Conservation (phyloP, 176 grass and related monocot genomes). For the Zea mays region Zm-B73-REFERENCE-NAM-5.0 NC_050099.1:161832501-161833000, state of each 20-base stretch:
- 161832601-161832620: neutral
- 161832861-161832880: neutral
- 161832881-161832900: slow-evolving; percentile 23
- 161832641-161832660: neutral
- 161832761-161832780: slow-evolving; percentile 21
- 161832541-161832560: slow-evolving; percentile 82
- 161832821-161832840: neutral
- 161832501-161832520: slow-evolving; percentile 88
- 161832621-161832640: neutral
- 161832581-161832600: slow-evolving; percentile 69
- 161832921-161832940: neutral
- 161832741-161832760: slow-evolving; percentile 39
- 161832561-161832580: slow-evolving; percentile 82
- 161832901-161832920: slow-evolving; percentile 28
- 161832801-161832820: slow-evolving; percentile 7
- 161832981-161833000: slow-evolving; percentile 63
- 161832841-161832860: neutral
- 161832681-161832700: slow-evolving; percentile 55
- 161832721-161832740: slow-evolving; percentile 27
- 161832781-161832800: slow-evolving; percentile 23
- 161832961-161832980: slow-evolving; percentile 42
- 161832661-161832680: slow-evolving; percentile 49
- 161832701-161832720: slow-evolving; percentile 32
- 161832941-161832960: neutral
- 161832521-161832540: slow-evolving; percentile 69